Evolutionary conservation across 106 monocot species (phyloP).

Genomic region (Gastrodia elata): DNA sequence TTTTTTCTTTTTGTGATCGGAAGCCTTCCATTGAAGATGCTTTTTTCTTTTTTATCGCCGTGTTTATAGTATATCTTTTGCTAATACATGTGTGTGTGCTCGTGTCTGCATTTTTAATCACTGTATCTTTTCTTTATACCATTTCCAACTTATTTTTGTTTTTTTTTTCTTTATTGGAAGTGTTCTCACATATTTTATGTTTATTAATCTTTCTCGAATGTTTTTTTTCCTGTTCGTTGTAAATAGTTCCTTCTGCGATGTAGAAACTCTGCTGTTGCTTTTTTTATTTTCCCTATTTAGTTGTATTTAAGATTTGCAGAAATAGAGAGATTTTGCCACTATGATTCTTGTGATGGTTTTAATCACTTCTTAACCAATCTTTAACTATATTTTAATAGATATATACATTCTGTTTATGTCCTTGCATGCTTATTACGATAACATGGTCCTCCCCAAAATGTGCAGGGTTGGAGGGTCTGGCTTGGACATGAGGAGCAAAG

Average conservation of each 20-base stretch:
- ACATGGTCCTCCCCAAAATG: neutral
- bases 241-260: too few species aligned
- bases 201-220: neutral
- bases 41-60: neutral
- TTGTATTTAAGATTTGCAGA: too few species aligned
- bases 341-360: too few species aligned
- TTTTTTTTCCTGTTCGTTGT: too few species aligned
- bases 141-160: neutral
- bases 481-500: slow-evolving; percentile 33
- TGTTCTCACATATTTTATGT: neutral
- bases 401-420: neutral
- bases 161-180: neutral
- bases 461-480: slow-evolving; percentile 30
- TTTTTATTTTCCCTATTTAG: too few species aligned
- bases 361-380: too few species aligned
- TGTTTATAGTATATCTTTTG: neutral
- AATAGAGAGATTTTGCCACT: too few species aligned
- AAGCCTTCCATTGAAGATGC: too few species aligned
- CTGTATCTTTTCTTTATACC: neutral
- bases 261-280: too few species aligned
- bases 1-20: neutral
- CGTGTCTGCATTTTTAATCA: neutral
- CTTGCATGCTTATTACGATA: neutral
- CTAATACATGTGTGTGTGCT: neutral
- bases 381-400: neutral